Conservation (phyloP, 2,329 filamentous ascomycete species). For the Fusarium cicatricum region DNA sequence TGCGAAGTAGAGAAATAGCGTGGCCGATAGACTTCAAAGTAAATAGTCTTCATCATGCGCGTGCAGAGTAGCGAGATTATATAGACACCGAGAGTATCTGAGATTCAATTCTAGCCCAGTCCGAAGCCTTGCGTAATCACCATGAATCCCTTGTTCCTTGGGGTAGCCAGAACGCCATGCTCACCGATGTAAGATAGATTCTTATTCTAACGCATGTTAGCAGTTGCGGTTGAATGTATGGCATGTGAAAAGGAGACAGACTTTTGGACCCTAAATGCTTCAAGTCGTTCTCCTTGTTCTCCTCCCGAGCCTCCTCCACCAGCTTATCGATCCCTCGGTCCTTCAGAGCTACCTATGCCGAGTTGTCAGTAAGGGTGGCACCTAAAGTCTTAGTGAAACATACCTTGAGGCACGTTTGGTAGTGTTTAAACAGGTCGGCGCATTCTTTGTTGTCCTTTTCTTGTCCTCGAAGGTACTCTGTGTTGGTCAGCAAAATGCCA, state of each 20-base stretch:
- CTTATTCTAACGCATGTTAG: constrained; percentile 28
- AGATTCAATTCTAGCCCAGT: not conserved
- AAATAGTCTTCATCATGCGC: not conserved
- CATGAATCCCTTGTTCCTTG: not conserved
- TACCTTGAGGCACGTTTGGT: constrained; percentile 86
- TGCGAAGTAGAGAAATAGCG: not conserved
- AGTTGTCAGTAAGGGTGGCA: not conserved
- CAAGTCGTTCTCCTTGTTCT: constrained; percentile 86
- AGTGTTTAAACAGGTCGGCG: constrained; percentile 83
- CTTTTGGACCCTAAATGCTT: constrained; percentile 54
- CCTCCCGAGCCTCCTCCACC: constrained; percentile 88
- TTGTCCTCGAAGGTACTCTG: constrained; percentile 89
- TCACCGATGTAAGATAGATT: not conserved
- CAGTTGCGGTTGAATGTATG: not conserved
- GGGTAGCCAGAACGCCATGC: constrained; percentile 16
- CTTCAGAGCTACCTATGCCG: constrained; percentile 71
- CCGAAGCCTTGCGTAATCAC: not conserved
- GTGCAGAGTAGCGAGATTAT: constrained; percentile 4
- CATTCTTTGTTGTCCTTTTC: constrained; percentile 87
- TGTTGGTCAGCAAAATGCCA: constrained; percentile 19
- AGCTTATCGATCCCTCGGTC: constrained; percentile 92
- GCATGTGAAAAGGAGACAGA: constrained; percentile 42
- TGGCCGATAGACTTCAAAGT: too few relatives aligned
- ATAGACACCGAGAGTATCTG: not conserved
- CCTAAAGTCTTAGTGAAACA: not conserved